Conservation (phyloP, 2,329 filamentous ascomycete species). For the Beauveria medogensis region DNA sequence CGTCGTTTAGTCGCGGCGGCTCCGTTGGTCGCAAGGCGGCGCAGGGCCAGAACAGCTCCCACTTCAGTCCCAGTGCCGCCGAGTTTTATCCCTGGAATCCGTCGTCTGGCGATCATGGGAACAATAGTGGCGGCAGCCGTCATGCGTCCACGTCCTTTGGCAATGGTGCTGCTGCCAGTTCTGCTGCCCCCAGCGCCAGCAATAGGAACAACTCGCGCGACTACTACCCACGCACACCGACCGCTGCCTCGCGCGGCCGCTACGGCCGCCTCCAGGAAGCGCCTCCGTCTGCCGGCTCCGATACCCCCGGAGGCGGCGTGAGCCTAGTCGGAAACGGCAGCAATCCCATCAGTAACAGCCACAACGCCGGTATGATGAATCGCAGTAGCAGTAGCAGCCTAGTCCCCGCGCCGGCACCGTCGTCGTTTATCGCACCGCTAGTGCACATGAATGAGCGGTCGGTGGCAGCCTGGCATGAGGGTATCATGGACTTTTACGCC, state of each 20-base stretch:
- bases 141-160: background rate
- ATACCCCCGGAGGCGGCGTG: background rate
- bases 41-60: constrained; percentile 1
- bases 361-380: constrained; percentile 13
- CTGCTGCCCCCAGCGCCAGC: constrained; percentile 12
- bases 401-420: background rate
- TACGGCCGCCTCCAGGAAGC: constrained; percentile 24
- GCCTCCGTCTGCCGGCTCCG: constrained; percentile 4
- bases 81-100: constrained; percentile 25
- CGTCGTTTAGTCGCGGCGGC: constrained; percentile 12
- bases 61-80: constrained; percentile 25
- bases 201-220: constrained; percentile 19
- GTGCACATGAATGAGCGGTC: constrained; percentile 29
- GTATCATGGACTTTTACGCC: constrained; percentile 29
- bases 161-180: constrained; percentile 12
- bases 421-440: constrained; percentile 19
- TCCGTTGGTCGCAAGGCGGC: constrained; percentile 2
- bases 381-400: constrained; percentile 4
- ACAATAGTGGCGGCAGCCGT: constrained; percentile 5
- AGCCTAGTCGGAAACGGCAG: background rate
- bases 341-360: background rate
- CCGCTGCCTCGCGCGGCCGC: constrained; percentile 18
- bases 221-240: constrained; percentile 24
- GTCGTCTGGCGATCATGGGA: constrained; percentile 17
- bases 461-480: constrained; percentile 27